These are phyloP conservation scores for Phaeodactylum tricornutum DNA, from an alignment of 108 stramenopile genomes.

Conservation along the genomic window DNA sequence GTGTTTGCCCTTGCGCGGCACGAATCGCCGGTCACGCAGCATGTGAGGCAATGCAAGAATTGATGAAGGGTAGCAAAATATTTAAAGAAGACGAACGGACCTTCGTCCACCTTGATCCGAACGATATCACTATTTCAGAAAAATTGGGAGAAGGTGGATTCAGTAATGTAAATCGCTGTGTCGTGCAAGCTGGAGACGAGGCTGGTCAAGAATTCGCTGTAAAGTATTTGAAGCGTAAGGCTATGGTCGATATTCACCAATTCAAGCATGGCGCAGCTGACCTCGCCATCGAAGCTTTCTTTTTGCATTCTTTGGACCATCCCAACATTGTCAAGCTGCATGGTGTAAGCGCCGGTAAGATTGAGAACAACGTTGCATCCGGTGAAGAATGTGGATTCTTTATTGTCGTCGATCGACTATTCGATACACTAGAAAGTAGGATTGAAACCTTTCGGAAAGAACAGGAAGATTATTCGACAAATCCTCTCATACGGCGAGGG, in stretches of 20 bases:
- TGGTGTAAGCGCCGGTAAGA: constrained; percentile 46
- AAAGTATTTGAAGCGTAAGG: constrained; percentile 8
- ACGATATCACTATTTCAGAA: constrained; percentile 5
- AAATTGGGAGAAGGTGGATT: constrained; percentile 9
- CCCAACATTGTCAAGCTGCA: constrained; percentile 56
- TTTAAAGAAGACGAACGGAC: constrained; percentile 23
- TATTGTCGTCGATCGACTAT: constrained; percentile 50
- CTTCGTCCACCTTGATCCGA: not conserved
- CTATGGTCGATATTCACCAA: constrained; percentile 7
- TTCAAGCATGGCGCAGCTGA: constrained; percentile 13
- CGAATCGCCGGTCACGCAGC: constrained; percentile 22
- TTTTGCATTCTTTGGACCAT: constrained; percentile 47
- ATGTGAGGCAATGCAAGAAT: constrained; percentile 10
- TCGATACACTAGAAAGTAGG: constrained; percentile 42
- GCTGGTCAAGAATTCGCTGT: constrained; percentile 4
- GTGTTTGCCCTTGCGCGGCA: constrained; percentile 31
- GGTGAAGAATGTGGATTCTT: constrained; percentile 49
- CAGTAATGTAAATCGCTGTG: not conserved
- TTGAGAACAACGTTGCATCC: constrained; percentile 15
- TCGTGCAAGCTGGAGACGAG: not conserved
- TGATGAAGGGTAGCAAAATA: constrained; percentile 10
- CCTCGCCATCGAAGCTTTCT: constrained; percentile 15
- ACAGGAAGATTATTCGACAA: constrained; percentile 7
- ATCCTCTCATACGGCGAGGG: constrained; percentile 7
- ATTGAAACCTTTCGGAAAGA: constrained; percentile 21